Base-by-base conservation (phyloP, 495 filamentous ascomycete species). In the Hapsidospora chrysogenum region DNA sequence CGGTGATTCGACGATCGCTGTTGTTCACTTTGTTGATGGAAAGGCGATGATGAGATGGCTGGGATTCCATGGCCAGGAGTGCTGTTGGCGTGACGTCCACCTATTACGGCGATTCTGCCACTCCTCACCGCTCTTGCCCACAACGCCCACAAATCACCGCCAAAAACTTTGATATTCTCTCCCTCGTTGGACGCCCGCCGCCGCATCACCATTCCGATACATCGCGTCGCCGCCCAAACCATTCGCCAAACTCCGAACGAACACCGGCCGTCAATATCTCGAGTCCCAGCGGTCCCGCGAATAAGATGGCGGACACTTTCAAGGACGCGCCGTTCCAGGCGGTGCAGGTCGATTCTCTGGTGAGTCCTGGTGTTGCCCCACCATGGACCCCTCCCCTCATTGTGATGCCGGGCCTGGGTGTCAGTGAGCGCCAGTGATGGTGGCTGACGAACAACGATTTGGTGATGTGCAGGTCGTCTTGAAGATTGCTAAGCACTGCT, bases 401-500 rank as follows among this genome's bases (percentile, higher is more conserved):
- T 38, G 40, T 48, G 44, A 45, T 41, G 32, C 21, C 19, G 17
- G 9, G 11, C 13, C 9, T 17, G 29, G 14, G 14, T n/a, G n/a
- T n/a, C n/a, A n/a, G n/a, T n/a, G n/a, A n/a, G n/a, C n/a, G n/a
- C n/a, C n/a, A n/a, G n/a, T n/a, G n/a, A n/a, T n/a, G n/a, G n/a
- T n/a, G n/a, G n/a, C n/a, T n/a, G n/a, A n/a, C n/a, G n/a, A n/a
- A n/a, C n/a, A n/a, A n/a, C n/a, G n/a, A n/a, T n/a, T n/a, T n/a
- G n/a, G n/a, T n/a, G n/a, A n/a, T 8, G 5, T 28, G 33, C 52
- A 92, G 84, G 84, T 93, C 52, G 83, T 87, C 35, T 84, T 93
- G 83, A 92, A 92, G 62, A 83, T 95, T 49, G 84, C 89, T 49
- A 93, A 86, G 63, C 84, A 92, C 65, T 80, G 78, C 66, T 77